These are phyloP conservation scores for Inga leiocalycina DNA, from an alignment of 306 rosid species.

Conservation along the genomic window DNA sequence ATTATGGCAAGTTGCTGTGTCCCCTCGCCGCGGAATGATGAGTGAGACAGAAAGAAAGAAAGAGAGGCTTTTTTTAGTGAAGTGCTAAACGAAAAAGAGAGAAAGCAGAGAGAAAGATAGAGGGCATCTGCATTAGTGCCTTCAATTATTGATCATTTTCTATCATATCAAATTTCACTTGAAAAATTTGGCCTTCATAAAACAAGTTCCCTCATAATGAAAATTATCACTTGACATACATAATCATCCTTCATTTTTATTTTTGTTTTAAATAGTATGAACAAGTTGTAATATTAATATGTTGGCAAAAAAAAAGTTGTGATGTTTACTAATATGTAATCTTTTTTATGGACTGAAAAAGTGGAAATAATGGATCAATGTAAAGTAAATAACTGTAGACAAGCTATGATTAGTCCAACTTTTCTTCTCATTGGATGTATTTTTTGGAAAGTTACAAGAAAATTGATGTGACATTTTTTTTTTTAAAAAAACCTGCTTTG, in stretches of 20 bases:
- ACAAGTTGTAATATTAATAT: not conserved
- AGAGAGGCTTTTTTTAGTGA: not conserved
- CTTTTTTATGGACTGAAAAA: not conserved
- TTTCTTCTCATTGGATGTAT: not conserved
- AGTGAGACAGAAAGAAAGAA: not conserved
- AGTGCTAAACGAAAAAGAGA: not conserved
- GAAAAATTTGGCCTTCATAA: not conserved
- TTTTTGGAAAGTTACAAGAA: not conserved
- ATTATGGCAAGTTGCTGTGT: not conserved
- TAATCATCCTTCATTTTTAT: not conserved
- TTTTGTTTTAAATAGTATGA: not conserved
- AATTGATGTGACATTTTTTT: not conserved
- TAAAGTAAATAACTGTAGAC: not conserved
- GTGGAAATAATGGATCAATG: not conserved
- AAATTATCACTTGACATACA: not conserved
- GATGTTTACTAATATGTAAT: not conserved
- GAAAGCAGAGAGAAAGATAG: not conserved
- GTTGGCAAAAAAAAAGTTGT: no score
- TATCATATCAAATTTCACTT: not conserved
- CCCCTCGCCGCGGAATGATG: not conserved
- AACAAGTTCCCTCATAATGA: not conserved
- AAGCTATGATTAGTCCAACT: not conserved
- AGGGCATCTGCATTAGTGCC: not conserved
- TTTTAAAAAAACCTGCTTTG: no score
- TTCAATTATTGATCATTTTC: conserved; percentile 10